phyloP scores from a whole-genome alignment of 208 protist genomes.

The Trypanosoma scelopori region DNA sequence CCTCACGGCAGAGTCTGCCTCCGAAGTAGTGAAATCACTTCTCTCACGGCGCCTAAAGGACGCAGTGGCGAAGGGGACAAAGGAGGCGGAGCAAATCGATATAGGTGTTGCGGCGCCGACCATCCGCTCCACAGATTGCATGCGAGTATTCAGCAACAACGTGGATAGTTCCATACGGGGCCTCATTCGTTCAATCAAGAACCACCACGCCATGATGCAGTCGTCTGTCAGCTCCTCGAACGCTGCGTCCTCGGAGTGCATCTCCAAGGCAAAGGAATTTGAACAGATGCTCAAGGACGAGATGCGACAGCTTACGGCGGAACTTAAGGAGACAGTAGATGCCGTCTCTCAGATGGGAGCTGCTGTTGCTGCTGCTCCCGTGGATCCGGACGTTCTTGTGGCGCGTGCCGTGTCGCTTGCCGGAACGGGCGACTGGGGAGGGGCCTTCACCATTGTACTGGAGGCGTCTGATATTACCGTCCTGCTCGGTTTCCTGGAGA shows the following conservation, averaged over 20 bases:
- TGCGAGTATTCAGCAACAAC: constrained; percentile 55
- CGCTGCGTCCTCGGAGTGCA: constrained; percentile 6
- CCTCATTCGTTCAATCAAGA: constrained; percentile 36
- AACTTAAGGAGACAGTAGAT: constrained; percentile 51
- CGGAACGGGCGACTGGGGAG: constrained; percentile 65
- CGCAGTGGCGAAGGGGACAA: constrained; percentile 60
- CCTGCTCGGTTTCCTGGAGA: constrained; percentile 81
- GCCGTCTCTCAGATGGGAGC: constrained; percentile 36
- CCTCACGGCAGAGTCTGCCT: constrained; percentile 46
- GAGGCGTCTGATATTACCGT: constrained; percentile 72
- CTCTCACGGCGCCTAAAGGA: constrained; percentile 70
- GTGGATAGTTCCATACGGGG: constrained; percentile 50
- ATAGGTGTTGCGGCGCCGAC: constrained; percentile 33
- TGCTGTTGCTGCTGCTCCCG: constrained; percentile 19
- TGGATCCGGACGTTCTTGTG: constrained; percentile 72
- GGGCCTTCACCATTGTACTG: constrained; percentile 65
- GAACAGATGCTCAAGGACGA: constrained; percentile 35
- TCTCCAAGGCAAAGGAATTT: constrained; percentile 32
- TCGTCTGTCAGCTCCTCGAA: constrained; percentile 3
- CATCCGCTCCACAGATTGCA: constrained; percentile 62
- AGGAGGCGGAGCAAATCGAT: constrained; percentile 59
- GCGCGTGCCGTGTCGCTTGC: constrained; percentile 53
- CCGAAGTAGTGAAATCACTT: constrained; percentile 57
- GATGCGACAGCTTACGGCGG: constrained; percentile 41
- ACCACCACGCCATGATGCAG: constrained; percentile 24